These are phyloP conservation scores for Komagataella mondaviorum DNA, from an alignment of 805 yeast genomes.

Conservation along the genomic window DNA sequence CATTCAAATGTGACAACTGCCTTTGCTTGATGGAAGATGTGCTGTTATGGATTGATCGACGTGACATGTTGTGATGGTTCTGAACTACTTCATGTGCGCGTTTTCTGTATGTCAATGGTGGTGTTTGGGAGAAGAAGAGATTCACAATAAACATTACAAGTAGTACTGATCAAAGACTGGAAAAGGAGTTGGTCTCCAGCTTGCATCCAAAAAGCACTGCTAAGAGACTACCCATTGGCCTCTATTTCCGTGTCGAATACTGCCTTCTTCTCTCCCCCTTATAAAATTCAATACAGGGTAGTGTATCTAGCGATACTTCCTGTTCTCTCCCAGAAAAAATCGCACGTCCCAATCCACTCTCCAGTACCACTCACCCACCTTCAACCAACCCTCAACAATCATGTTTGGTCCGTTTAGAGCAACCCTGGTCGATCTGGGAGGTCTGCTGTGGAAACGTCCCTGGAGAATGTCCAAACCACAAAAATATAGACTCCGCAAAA, in stretches of 20 bases:
- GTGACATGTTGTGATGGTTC: neutral
- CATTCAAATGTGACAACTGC: slow-evolving; percentile 20
- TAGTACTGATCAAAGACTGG: neutral
- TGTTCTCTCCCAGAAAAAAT: neutral
- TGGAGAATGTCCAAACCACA: slow-evolving; percentile 71
- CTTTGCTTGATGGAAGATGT: slow-evolving; percentile 11
- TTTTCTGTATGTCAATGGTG: neutral
- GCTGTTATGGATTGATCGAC: neutral
- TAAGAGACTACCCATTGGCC: neutral
- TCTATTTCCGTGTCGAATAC: neutral
- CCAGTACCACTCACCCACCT: neutral
- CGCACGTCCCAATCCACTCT: neutral
- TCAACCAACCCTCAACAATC: neutral
- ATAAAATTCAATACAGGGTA: neutral
- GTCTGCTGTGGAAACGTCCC: slow-evolving; percentile 69
- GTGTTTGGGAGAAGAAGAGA: neutral
- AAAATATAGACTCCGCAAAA: slow-evolving; percentile 71
- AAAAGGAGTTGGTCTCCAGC: neutral
- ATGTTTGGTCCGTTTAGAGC: slow-evolving; percentile 70
- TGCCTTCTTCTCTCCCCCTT: neutral
- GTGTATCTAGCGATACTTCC: neutral
- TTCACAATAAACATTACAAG: neutral
- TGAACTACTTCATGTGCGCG: neutral
- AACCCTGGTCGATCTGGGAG: slow-evolving; percentile 45
- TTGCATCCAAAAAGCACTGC: neutral